Percentiles rank a stretch among this genome's conserved stretches.
Evolutionary conservation across 352 stramenopile genomes (phyloP).

Genomic region (Peronospora farinosa): DNA sequence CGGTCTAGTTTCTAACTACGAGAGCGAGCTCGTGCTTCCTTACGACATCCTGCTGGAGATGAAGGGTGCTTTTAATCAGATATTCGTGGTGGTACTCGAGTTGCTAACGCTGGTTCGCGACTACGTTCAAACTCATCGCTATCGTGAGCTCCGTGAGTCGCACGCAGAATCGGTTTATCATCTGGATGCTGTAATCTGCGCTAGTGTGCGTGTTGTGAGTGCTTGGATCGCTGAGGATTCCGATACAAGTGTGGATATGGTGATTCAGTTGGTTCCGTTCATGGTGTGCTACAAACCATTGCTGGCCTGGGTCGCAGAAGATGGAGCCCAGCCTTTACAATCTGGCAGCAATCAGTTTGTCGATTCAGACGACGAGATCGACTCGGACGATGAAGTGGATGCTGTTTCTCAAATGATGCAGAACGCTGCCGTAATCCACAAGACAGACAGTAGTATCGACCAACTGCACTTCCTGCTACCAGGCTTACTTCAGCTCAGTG

Average conservation of each 20-base stretch:
- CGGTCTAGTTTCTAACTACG: conserved; percentile 47
- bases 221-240: conserved; percentile 83
- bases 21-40: conserved; percentile 43
- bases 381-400: conserved; percentile 70
- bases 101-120: conserved; percentile 60
- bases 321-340: conserved; percentile 11
- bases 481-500: conserved; percentile 74
- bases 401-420: conserved; percentile 39
- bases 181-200: conserved; percentile 69
- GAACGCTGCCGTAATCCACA: conserved; percentile 28
- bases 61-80: conserved; percentile 61
- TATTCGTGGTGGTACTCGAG: conserved; percentile 67
- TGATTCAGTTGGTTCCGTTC: conserved; percentile 70
- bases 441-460: conserved; percentile 42
- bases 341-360: conserved; percentile 21
- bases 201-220: conserved; percentile 66
- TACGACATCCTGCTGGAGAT: conserved; percentile 68
- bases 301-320: conserved; percentile 11
- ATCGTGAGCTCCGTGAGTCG: conserved; percentile 36
- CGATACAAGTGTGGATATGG: conserved; percentile 57
- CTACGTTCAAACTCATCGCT: conserved; percentile 70
- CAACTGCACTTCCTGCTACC: conserved; percentile 78
- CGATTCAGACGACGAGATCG: conserved; percentile 64
- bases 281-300: conserved; percentile 72
- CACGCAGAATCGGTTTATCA: conserved; percentile 37